These are phyloP conservation scores for Aspergillus taichungensis DNA, from an alignment of 495 filamentous ascomycete species.

Conservation along the genomic window DNA sequence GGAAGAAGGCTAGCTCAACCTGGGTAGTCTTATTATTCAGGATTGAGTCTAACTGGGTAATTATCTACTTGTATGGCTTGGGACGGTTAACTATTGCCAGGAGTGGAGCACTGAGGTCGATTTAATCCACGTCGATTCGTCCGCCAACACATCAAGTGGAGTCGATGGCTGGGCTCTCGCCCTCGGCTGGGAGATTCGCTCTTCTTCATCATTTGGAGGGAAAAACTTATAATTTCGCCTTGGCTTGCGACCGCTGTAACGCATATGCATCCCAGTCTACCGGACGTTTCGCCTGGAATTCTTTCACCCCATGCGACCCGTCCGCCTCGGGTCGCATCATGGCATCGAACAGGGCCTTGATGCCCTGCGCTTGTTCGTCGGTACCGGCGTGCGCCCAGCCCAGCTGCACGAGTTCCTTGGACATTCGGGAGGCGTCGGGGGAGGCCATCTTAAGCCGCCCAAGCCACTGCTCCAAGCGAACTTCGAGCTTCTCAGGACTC, in stretches of 20 bases:
- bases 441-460: conserved; percentile 7
- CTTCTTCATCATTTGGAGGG: no score
- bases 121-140: no score
- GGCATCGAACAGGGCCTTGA: conserved; percentile 9
- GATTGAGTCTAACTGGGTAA: no score
- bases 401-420: conserved; percentile 16
- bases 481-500: background rate
- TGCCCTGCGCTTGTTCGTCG: conserved; percentile 8
- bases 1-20: no score
- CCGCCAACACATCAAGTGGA: no score
- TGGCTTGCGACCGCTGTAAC: background rate
- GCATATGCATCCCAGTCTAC: conserved; percentile 15
- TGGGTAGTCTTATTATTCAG: no score
- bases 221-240: background rate
- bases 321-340: conserved; percentile 17
- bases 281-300: conserved; percentile 12
- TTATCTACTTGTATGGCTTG: no score
- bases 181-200: no score
- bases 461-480: conserved; percentile 6
- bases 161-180: no score
- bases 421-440: conserved; percentile 15
- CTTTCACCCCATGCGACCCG: conserved; percentile 13
- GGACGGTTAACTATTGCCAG: no score
- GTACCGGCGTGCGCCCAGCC: conserved; percentile 13
- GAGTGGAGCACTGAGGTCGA: no score